Percentiles rank a stretch among this genome's conserved stretches.
Conservation (phyloP, 2,329 filamentous ascomycete species). For the Alternaria triticimaculans region DNA sequence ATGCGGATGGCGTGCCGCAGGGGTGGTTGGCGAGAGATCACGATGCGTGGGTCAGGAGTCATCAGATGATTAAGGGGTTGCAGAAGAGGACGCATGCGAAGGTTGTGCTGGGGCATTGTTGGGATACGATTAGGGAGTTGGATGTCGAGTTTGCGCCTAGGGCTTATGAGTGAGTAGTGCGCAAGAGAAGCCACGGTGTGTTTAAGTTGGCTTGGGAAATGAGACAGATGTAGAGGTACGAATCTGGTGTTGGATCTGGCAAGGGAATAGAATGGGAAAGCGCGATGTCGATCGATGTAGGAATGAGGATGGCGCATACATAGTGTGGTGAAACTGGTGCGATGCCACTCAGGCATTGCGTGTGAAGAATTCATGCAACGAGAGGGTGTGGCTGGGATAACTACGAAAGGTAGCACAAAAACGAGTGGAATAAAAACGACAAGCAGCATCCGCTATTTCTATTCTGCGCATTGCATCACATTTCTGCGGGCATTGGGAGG, state of each 20-base stretch:
- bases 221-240: not conserved
- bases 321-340: not conserved
- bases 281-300: not conserved
- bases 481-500: not conserved
- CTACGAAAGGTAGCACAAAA: not conserved
- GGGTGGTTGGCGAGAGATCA: conserved; percentile 49
- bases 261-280: not conserved
- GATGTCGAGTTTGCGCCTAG: conserved; percentile 34
- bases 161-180: conserved; percentile 25
- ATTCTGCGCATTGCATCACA: not conserved
- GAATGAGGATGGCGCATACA: not conserved
- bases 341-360: not conserved
- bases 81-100: conserved; percentile 34
- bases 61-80: conserved; percentile 41
- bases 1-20: conserved; percentile 41
- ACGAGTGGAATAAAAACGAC: not conserved
- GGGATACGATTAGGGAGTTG: conserved; percentile 33
- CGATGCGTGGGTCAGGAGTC: conserved; percentile 42
- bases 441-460: not conserved
- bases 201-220: not conserved
- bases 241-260: not conserved
- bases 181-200: not conserved
- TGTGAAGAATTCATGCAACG: not conserved
- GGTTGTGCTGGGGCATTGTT: conserved; percentile 41
- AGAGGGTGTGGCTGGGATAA: not conserved